Evolutionary conservation across 768 basidiomycete species (phyloP).

Genomic region (Suillus americanus): DNA sequence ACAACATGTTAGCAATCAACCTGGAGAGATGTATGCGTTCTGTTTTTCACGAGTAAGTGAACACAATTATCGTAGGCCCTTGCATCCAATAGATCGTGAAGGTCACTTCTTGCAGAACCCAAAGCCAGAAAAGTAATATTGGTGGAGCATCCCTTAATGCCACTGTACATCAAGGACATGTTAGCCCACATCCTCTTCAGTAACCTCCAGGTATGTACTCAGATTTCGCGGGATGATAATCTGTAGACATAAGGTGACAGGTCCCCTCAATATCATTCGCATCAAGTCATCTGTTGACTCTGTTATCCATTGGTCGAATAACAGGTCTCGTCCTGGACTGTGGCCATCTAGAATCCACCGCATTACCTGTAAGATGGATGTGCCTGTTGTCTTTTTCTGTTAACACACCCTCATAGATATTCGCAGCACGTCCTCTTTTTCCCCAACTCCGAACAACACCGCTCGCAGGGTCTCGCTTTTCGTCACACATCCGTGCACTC

Average conservation of each 20-base stretch:
- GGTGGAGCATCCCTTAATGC: slow-evolving; percentile 86
- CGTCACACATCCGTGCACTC: slow-evolving; percentile 77
- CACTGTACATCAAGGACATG: slow-evolving; percentile 83
- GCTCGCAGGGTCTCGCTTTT: slow-evolving; percentile 79
- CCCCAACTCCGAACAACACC: slow-evolving; percentile 83
- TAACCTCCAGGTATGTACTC: slow-evolving; percentile 69
- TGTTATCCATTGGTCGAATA: slow-evolving; percentile 84
- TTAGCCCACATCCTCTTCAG: slow-evolving; percentile 86
- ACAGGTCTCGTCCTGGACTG: slow-evolving; percentile 94
- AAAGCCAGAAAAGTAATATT: slow-evolving; percentile 94
- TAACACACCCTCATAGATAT: slow-evolving; percentile 61
- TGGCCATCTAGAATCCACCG: slow-evolving; percentile 88
- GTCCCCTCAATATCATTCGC: slow-evolving; percentile 95
- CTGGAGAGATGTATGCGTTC: slow-evolving; percentile 69
- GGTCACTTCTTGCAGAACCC: slow-evolving; percentile 90
- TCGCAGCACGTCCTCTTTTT: slow-evolving; percentile 83
- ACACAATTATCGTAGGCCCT: background rate
- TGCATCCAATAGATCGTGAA: slow-evolving; percentile 34
- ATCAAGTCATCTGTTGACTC: slow-evolving; percentile 79
- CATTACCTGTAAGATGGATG: slow-evolving; percentile 68
- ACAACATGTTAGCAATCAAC: slow-evolving; percentile 65
- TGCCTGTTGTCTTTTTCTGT: background rate
- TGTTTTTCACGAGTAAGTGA: slow-evolving; percentile 81
- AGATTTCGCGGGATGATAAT: background rate
- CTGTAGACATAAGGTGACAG: slow-evolving; percentile 37